Evolutionary conservation across 257 asterid genomes (phyloP).

Genomic region (Datura wrightii): DNA sequence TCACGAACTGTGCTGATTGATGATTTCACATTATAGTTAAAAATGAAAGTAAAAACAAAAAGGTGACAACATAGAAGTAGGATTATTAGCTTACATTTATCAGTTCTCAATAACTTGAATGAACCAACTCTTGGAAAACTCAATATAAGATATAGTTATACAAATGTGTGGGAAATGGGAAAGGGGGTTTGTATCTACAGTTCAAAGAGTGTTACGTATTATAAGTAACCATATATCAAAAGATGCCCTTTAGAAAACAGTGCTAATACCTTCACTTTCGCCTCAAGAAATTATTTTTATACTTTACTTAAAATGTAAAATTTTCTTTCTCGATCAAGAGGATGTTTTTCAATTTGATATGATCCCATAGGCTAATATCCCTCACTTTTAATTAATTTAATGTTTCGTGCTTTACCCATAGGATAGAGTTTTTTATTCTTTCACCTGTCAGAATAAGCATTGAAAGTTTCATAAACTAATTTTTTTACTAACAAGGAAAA

Average conservation of each 20-base stretch:
- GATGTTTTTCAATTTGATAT: slow-evolving; percentile 21
- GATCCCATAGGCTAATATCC: slow-evolving; percentile 22
- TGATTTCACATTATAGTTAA: not conserved
- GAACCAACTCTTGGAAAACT: slow-evolving; percentile 24
- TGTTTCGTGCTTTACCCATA: slow-evolving; percentile 9
- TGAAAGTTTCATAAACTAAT: slow-evolving; percentile 35
- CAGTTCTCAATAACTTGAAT: not conserved
- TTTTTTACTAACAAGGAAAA: not conserved
- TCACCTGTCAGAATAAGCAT: slow-evolving; percentile 53
- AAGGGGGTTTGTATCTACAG: slow-evolving; percentile 26
- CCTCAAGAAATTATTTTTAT: slow-evolving; percentile 37
- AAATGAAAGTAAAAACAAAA: not conserved
- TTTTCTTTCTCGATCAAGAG: slow-evolving; percentile 30
- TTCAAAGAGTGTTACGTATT: slow-evolving; percentile 3
- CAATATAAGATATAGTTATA: not conserved
- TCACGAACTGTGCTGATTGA: not conserved
- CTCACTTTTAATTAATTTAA: not conserved
- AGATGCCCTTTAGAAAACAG: slow-evolving; percentile 39
- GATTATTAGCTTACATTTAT: not conserved
- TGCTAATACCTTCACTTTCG: slow-evolving; percentile 45
- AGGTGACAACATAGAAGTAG: slow-evolving; percentile 15
- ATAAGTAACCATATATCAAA: slow-evolving; percentile 30
- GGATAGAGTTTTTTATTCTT: slow-evolving; percentile 10
- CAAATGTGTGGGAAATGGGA: slow-evolving; percentile 28
- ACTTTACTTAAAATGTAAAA: not conserved